Evolutionary conservation across 768 basidiomycete species (phyloP).

Genomic region (Lactarius trivialis): DNA sequence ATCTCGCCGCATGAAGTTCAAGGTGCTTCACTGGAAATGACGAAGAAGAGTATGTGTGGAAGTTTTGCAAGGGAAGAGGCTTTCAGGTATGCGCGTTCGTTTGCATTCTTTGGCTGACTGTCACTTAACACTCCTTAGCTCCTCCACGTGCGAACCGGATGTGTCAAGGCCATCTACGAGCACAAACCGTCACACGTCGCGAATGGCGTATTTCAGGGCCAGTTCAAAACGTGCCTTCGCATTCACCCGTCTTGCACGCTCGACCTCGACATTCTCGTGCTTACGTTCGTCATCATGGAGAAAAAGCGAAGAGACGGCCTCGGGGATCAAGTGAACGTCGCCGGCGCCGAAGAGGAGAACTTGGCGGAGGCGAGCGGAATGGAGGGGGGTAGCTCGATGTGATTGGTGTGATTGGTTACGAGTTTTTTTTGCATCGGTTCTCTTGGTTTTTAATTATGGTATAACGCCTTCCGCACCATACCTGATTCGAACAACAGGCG

Average conservation of each 20-base stretch:
- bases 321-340: slow-evolving; percentile 22
- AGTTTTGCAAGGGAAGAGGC: slow-evolving; percentile 17
- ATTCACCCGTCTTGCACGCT: slow-evolving; percentile 40
- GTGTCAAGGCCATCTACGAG: slow-evolving; percentile 19
- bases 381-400: slow-evolving; percentile 25
- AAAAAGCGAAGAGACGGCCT: slow-evolving; percentile 42
- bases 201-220: slow-evolving; percentile 44
- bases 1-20: slow-evolving; percentile 6
- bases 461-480: neutral
- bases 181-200: slow-evolving; percentile 26
- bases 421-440: neutral
- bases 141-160: slow-evolving; percentile 18
- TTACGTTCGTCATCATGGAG: slow-evolving; percentile 52
- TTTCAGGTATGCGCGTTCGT: slow-evolving; percentile 15
- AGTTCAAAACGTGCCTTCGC: slow-evolving; percentile 40
- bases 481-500: neutral
- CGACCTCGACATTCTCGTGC: slow-evolving; percentile 46
- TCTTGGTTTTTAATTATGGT: neutral
- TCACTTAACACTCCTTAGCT: slow-evolving; percentile 5
- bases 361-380: slow-evolving; percentile 23
- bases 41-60: slow-evolving; percentile 23
- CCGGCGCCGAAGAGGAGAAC: slow-evolving; percentile 22
- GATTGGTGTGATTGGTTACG: neutral
- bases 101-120: neutral
- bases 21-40: slow-evolving; percentile 23